Conservation (phyloP, 202 grass and related monocot genomes). For the Musa balbisiana region DNA sequence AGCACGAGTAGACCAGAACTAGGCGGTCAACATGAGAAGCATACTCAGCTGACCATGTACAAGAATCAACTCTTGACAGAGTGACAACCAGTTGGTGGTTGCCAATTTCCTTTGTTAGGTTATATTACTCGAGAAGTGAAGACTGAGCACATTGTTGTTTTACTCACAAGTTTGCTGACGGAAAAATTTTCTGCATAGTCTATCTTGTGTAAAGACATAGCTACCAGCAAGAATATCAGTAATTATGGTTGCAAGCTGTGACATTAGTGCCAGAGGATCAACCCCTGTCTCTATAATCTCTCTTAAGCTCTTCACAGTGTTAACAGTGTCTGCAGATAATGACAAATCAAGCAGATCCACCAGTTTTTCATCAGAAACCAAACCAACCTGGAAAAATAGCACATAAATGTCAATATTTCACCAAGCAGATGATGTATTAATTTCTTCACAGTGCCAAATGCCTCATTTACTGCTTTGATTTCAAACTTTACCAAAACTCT, state of each 20-base stretch:
- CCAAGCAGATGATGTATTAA: background rate
- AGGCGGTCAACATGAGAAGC: background rate
- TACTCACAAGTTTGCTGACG: constrained; percentile 51
- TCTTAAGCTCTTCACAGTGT: constrained; percentile 73
- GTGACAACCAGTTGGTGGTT: constrained; percentile 9
- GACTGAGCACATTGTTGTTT: background rate
- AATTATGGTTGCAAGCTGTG: constrained; percentile 86
- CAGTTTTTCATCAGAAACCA: constrained; percentile 82
- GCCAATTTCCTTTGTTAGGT: background rate
- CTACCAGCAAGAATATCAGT: constrained; percentile 91
- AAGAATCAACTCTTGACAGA: background rate
- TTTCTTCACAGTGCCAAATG: background rate
- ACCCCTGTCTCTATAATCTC: constrained; percentile 80
- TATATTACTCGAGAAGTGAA: background rate
- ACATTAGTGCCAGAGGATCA: constrained; percentile 83
- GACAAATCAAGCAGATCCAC: constrained; percentile 87
- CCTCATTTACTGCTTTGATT: background rate
- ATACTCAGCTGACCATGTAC: background rate
- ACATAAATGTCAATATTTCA: constrained; percentile 1
- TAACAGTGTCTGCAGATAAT: constrained; percentile 68
- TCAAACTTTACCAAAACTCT: background rate
- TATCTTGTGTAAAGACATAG: constrained; percentile 50
- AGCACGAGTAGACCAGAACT: background rate
- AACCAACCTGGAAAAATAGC: constrained; percentile 50
- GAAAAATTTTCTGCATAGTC: constrained; percentile 63